These are phyloP conservation scores for Tetradesmus lagerheimii DNA, from an alignment of 139 green algal genomes.

Conservation along the genomic window DNA sequence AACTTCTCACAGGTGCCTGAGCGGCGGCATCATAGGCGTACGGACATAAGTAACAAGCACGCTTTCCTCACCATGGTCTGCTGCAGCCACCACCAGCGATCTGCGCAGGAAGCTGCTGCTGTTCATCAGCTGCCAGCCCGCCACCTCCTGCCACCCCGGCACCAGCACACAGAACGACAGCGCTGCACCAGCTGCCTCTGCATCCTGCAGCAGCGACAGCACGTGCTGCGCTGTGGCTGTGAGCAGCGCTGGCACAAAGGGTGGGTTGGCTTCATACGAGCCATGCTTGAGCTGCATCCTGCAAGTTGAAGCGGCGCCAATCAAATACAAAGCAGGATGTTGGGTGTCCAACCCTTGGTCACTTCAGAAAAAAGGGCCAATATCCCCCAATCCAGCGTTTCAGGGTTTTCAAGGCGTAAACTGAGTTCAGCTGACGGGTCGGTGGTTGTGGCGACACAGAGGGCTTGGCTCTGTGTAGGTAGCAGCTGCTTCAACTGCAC, in stretches of 20 bases:
- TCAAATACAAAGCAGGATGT: too few relatives aligned
- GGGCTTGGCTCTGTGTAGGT: too few relatives aligned
- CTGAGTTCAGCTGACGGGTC: too few relatives aligned
- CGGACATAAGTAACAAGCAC: too few relatives aligned
- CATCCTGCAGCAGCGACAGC: background rate
- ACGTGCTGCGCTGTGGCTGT: conserved; percentile 34
- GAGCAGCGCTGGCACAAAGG: conserved; percentile 42
- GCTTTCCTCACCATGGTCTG: conserved; percentile 46
- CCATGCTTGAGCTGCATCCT: conserved; percentile 43
- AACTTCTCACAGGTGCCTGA: too few relatives aligned
- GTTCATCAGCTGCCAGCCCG: conserved; percentile 30
- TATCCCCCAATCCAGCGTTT: too few relatives aligned
- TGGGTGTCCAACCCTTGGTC: too few relatives aligned
- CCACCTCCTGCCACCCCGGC: conserved; percentile 43
- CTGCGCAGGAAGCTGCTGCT: conserved; percentile 34
- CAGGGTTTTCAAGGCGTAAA: too few relatives aligned
- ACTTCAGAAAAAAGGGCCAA: too few relatives aligned
- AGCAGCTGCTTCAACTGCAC: too few relatives aligned
- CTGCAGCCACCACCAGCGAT: conserved; percentile 36
- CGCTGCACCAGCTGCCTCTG: conserved; percentile 12
- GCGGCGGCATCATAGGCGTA: too few relatives aligned
- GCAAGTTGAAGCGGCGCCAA: background rate
- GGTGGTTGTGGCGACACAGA: too few relatives aligned
- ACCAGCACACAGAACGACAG: conserved; percentile 51
- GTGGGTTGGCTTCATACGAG: conserved; percentile 49